Base-by-base conservation (phyloP, 2,329 filamentous ascomycete genomes). In the Aspergillus ustus region DNA sequence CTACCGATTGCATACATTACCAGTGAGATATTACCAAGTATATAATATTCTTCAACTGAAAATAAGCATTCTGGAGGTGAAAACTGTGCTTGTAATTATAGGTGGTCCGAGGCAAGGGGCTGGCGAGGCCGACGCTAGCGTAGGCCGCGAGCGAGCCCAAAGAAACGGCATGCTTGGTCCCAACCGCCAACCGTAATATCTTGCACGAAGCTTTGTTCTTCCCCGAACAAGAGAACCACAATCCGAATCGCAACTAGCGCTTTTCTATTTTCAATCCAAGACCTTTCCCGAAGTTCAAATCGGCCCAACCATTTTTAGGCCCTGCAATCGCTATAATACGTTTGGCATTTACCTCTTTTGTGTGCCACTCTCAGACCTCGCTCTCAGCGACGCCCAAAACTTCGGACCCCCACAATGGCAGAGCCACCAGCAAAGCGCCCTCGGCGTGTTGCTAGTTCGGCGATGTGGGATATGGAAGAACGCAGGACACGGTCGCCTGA, bases 381-480 rank as follows among this genome's bases (percentile, higher is more conserved):
- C n/a, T n/a, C 34, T 46, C 11, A 48, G 49, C 15, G 19, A 50
- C 50, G 15, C 25, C 17, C 8, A n/a, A 40, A 50, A 51, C 51
- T 31, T 60, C 62, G 58, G 48, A 60, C 43, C 37, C 52, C 13
- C 52, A 74, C 29, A 52, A 86, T 86, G 84, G 75, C 83, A 25
- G 84, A 85, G 68, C 81, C 81, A 66, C 79, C 84, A 62, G 74
- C 81, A 56, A 84, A 84, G 71, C 82, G 83, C 54, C 72, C 81
- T 20, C 80, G 81, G 62, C 76, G 80, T 52, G 80, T 80, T n/a
- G 87, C 89, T 67, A 86, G 83, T 74, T 83, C 83, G 54, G 81
- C 85, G 56, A 87, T 86, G 82, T 87, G 86, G 85, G 87, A 90
- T 64, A 70, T 73, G 60, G 74, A 76, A 56, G 75, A 78, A 45